These are phyloP conservation scores for Eutreptiella sp. DNA, from an alignment of 208 protist genomes.

Conservation along the genomic window DNA sequence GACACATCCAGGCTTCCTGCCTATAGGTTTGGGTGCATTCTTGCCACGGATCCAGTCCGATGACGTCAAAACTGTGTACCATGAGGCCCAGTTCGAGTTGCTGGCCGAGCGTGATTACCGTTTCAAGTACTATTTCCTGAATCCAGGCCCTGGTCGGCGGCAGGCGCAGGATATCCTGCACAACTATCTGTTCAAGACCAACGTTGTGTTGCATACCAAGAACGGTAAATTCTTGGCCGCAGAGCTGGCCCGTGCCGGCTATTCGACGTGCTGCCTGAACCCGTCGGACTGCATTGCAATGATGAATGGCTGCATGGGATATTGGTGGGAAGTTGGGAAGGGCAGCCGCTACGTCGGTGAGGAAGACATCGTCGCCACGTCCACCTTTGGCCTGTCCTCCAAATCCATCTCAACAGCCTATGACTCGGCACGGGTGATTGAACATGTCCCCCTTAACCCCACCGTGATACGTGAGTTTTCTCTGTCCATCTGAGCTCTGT, in stretches of 20 bases:
- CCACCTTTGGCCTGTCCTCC: neutral
- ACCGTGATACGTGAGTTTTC: too few relatives aligned
- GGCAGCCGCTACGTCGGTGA: constrained; percentile 3
- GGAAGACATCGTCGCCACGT: constrained; percentile 9
- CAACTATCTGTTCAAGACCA: neutral
- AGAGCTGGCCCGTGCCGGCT: constrained; percentile 3
- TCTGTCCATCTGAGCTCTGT: too few relatives aligned
- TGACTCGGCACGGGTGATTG: too few relatives aligned
- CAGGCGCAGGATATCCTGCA: neutral
- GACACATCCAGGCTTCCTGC: constrained; percentile 3
- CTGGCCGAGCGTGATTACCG: neutral
- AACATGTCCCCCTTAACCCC: too few relatives aligned
- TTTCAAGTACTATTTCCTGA: constrained; percentile 18
- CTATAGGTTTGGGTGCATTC: constrained; percentile 17
- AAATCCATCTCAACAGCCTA: neutral
- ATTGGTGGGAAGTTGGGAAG: constrained; percentile 11
- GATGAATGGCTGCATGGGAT: constrained; percentile 4
- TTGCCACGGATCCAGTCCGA: neutral
- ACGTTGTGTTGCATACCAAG: constrained; percentile 6
- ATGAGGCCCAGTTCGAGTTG: constrained; percentile 7
- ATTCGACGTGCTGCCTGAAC: constrained; percentile 4
- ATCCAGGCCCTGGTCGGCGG: neutral
- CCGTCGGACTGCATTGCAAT: constrained; percentile 18
- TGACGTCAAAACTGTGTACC: constrained; percentile 9
- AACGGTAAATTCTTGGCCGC: constrained; percentile 19